phyloP scores from a whole-genome alignment of 2,329 filamentous ascomycete genomes.

The Aspergillus tubingensis region DNA sequence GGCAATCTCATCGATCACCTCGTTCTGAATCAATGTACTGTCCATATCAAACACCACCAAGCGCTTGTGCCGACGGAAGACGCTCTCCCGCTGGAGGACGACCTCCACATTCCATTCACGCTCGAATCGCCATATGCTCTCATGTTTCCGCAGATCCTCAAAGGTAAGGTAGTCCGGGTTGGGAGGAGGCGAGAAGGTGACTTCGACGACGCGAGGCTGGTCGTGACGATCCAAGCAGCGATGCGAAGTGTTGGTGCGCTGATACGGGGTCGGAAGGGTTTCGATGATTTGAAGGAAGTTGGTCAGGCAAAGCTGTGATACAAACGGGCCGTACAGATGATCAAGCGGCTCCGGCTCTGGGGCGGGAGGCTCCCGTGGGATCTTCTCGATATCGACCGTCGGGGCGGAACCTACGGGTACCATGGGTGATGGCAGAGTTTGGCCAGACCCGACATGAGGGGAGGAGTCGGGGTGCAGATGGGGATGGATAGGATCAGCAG shows the following conservation, averaged over 20 bases:
- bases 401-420: conserved; percentile 52
- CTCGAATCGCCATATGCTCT: conserved; percentile 81
- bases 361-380: conserved; percentile 57
- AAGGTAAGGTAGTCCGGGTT: conserved; percentile 55
- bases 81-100: conserved; percentile 70
- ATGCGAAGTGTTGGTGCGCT: conserved; percentile 51
- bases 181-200: conserved; percentile 53
- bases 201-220: conserved; percentile 55
- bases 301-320: conserved; percentile 57
- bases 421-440: conserved; percentile 43
- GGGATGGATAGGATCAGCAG: conserved; percentile 44
- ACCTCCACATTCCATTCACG: conserved; percentile 87
- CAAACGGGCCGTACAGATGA: conserved; percentile 57
- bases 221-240: conserved; percentile 51
- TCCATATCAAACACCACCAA: conserved; percentile 99
- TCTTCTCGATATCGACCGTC: conserved; percentile 53
- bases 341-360: conserved; percentile 57
- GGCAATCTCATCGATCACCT: conserved; percentile 95
- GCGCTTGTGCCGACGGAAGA: conserved; percentile 77
- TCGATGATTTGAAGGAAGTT: conserved; percentile 58
- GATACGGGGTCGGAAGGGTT: conserved; percentile 51
- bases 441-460: conserved; percentile 36
- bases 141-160: conserved; percentile 73
- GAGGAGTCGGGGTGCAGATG: conserved; percentile 53
- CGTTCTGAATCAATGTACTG: conserved; percentile 92